phyloP scores from a whole-genome alignment of 2,329 filamentous ascomycete species.

The Zymoseptoria ardabiliae region DNA sequence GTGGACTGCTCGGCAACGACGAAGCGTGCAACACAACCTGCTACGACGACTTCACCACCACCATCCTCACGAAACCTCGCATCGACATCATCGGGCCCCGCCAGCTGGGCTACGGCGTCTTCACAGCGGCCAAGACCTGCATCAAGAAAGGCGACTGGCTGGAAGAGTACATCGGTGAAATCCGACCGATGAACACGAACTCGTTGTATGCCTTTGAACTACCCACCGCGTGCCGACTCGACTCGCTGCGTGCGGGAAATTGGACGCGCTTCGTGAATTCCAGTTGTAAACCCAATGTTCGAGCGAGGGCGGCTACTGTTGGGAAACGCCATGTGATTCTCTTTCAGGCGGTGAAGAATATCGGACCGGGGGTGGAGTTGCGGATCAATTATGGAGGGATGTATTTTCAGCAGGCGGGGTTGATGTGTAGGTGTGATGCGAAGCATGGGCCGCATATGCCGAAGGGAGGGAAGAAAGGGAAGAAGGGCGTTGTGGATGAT shows the following conservation, averaged over 20 bases:
- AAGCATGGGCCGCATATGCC: conserved; percentile 2
- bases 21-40: neutral
- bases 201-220: conserved; percentile 1
- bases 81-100: conserved; percentile 6
- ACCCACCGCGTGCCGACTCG: neutral
- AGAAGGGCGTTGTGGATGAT: neutral
- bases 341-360: conserved; percentile 4
- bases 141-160: conserved; percentile 6
- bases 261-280: conserved; percentile 11
- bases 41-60: neutral
- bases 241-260: conserved; percentile 5
- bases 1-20: neutral
- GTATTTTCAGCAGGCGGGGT: conserved; percentile 5
- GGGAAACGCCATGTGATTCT: conserved; percentile 5
- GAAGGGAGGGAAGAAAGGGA: neutral
- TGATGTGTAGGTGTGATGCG: conserved; percentile 4
- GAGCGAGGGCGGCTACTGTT: neutral
- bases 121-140: neutral
- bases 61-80: neutral
- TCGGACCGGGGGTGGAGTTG: conserved; percentile 3
- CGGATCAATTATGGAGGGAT: conserved; percentile 3
- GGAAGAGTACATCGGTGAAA: conserved; percentile 8
- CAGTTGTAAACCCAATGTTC: conserved; percentile 5
- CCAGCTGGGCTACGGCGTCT: conserved; percentile 5
- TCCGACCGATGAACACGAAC: neutral